Percentiles rank a stretch among this genome's conserved stretches.
phyloP scores from a whole-genome alignment of 177 flowering plant species.

The Tripterygium wilfordii region DNA sequence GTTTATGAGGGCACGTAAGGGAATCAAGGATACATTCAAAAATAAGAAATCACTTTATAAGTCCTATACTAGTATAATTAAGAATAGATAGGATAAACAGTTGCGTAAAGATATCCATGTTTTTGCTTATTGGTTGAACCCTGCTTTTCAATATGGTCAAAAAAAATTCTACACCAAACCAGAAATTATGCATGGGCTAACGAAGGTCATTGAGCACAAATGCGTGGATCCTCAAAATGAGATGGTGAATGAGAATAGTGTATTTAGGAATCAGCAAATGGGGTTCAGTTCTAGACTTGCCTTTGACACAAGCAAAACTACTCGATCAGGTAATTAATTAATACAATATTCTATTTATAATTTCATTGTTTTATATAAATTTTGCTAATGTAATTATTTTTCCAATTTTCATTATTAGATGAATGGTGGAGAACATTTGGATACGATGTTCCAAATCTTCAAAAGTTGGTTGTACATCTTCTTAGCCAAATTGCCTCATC shows the following conservation, averaged over 20 bases:
- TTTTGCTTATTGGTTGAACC: not conserved
- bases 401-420: not conserved
- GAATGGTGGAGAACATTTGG: too few species aligned
- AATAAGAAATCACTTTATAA: not conserved
- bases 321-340: not conserved
- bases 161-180: not conserved
- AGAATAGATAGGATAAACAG: not conserved
- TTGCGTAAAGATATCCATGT: not conserved
- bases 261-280: too few species aligned
- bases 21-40: not conserved
- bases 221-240: too few species aligned
- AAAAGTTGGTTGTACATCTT: not conserved
- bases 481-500: slow-evolving; percentile 4
- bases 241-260: too few species aligned
- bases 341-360: too few species aligned
- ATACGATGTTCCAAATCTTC: not conserved
- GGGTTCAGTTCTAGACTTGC: too few species aligned
- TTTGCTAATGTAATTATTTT: not conserved
- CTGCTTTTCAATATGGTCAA: not conserved
- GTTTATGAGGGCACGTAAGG: slow-evolving; percentile 1
- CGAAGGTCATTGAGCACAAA: too few species aligned
- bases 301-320: too few species aligned
- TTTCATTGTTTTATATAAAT: too few species aligned
- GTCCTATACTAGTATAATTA: too few species aligned
- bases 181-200: too few species aligned